Base-by-base conservation (phyloP, 768 basidiomycete species). In the Lentinula raphanica region DNA sequence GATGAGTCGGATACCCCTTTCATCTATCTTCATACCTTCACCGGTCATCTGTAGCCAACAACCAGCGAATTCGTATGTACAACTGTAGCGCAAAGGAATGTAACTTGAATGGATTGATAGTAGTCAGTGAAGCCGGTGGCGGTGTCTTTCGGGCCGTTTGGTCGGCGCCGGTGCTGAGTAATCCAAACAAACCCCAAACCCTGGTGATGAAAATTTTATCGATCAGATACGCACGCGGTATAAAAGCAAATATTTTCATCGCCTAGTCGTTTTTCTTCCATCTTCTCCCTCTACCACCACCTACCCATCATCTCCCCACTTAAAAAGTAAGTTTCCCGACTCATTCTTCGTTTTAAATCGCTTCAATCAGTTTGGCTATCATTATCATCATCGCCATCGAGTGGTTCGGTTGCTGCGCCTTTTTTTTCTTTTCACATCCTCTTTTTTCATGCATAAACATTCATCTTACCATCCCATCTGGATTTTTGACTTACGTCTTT, bases 41-140 rank as follows among this genome's bases (percentile, higher is more conserved):
- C 17, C 44, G 25, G 15, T 49, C 9, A 29, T 59, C 39, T 48
- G 50, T 55, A 27, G 50, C 57, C 31, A n/a, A n/a, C 49, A 54
- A 23, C 57, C 40, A 51, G 17, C n/a, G 19, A 25, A 28, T 27
- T 31, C 49, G 32, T 36, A 27, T 13, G 31, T 53, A 35, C 17
- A 13, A 56, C 25, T 56, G 54, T 56, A 56, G 54, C 54, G 32
- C 54, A 46, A 56, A 13, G 9, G 13, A 35, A n/a, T n/a, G n/a
- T 35, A 13, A 35, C 8, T 5, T 35, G 76, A 84, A 82, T 83
- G 84, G 84, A 77, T 79, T 80, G 79, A n/a, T n/a, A n/a, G n/a
- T n/a, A n/a, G 69, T 75, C 77, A 80, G 80, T 80, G 77, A 74
- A 70, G 42, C 42, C 42, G 42, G 42, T 21, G 21, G 42, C 21